Percentiles rank a stretch among this genome's conserved stretches.
phyloP scores from a whole-genome alignment of 2,329 filamentous ascomycete genomes.

The Venturiaceae sp. region DNA sequence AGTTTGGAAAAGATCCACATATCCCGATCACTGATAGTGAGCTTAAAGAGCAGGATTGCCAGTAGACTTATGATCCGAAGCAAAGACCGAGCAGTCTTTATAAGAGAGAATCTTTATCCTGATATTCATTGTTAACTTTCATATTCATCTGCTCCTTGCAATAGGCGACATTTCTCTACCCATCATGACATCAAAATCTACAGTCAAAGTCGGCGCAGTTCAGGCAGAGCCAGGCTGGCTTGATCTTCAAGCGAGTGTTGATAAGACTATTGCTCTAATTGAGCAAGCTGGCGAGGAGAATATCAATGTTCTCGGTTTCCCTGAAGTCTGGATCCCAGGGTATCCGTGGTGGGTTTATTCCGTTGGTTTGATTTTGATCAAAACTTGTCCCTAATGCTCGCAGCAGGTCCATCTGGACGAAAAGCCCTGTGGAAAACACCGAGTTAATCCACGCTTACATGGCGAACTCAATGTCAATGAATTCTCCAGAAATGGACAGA shows the following conservation, averaged over 20 bases:
- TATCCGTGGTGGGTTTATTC: constrained; percentile 13
- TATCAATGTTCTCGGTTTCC: constrained; percentile 22
- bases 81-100: too few species aligned
- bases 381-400: neutral
- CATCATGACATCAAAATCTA: too few species aligned
- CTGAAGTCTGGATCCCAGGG: constrained; percentile 14
- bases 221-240: constrained; percentile 21
- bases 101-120: too few species aligned
- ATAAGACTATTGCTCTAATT: constrained; percentile 26
- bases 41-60: too few species aligned
- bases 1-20: too few species aligned
- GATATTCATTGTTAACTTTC: too few species aligned
- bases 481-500: constrained; percentile 34
- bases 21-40: too few species aligned
- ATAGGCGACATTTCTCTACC: too few species aligned
- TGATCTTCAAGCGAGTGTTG: constrained; percentile 30
- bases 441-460: constrained; percentile 22
- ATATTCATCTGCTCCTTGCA: too few species aligned
- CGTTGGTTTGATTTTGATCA: too few species aligned
- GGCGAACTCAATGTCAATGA: constrained; percentile 30
- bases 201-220: constrained; percentile 12
- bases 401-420: constrained; percentile 9
- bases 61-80: too few species aligned
- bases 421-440: neutral
- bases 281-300: constrained; percentile 21